Conservation (phyloP, 352 stramenopile genomes). For the Sclerospora graminicola region DNA sequence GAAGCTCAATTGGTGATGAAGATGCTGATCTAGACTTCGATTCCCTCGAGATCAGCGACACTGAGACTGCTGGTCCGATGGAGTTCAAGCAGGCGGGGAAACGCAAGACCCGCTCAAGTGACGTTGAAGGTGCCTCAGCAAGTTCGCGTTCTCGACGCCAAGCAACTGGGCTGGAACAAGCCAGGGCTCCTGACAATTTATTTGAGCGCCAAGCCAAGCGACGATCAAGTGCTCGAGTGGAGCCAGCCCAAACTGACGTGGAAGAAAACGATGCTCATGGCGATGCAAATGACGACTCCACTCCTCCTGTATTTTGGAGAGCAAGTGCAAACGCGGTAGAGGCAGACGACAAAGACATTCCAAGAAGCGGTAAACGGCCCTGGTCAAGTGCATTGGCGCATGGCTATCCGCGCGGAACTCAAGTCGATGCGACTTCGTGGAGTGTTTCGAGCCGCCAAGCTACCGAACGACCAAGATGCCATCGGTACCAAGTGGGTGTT, state of each 20-base stretch:
- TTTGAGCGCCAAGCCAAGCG: neutral
- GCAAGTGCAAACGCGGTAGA: neutral
- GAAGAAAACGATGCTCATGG: too few relatives aligned
- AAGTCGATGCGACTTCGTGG: conserved; percentile 10
- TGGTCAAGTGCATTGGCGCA: conserved; percentile 12
- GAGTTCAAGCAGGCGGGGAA: neutral
- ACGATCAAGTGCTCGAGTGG: too few relatives aligned
- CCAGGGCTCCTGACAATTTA: neutral
- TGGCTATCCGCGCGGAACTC: conserved; percentile 4
- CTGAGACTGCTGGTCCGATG: neutral
- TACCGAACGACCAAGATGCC: conserved; percentile 1
- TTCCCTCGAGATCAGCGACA: neutral
- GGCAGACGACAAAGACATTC: neutral
- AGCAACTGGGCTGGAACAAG: neutral
- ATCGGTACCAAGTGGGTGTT: conserved; percentile 26
- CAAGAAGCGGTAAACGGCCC: conserved; percentile 4
- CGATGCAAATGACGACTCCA: neutral
- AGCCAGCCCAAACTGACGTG: too few relatives aligned
- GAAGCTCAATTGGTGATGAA: neutral
- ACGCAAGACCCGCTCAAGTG: neutral
- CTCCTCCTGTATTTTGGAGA: neutral
- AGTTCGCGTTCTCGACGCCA: too few relatives aligned
- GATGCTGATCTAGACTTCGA: neutral
- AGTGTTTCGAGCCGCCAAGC: conserved; percentile 6
- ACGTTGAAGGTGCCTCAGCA: neutral